Percentiles rank a stretch among this genome's conserved stretches.
phyloP scores from a whole-genome alignment of 176 grass and related monocot genomes.

The Hordeum marinum region DNA sequence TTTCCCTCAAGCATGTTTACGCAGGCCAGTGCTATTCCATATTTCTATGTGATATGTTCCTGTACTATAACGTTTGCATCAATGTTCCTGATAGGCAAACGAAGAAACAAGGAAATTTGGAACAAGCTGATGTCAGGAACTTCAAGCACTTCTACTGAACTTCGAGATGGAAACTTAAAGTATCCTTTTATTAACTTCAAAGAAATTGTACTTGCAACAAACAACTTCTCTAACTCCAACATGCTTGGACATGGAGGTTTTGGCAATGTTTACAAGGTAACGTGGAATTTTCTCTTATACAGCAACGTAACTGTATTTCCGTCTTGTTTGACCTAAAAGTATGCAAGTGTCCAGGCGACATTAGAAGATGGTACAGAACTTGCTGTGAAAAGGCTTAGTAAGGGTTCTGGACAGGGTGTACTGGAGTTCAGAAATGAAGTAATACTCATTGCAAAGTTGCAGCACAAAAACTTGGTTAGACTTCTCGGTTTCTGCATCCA shows the following conservation, averaged over 20 bases:
- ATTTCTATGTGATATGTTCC: background rate
- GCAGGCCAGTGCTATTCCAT: background rate
- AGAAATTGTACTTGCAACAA: background rate
- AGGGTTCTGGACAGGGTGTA: no score
- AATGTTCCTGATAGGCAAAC: background rate
- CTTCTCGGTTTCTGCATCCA: background rate
- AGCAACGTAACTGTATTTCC: background rate
- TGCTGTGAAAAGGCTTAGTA: no score
- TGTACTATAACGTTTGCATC: background rate
- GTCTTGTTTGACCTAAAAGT: background rate
- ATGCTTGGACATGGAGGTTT: slow-evolving; percentile 18
- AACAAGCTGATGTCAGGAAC: background rate
- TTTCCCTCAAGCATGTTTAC: background rate
- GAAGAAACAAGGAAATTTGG: background rate
- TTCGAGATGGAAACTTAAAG: background rate
- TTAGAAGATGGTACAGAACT: no score
- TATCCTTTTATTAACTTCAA: background rate
- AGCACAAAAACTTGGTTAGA: no score
- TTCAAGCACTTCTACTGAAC: background rate
- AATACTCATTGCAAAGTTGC: no score
- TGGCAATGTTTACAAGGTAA: slow-evolving; percentile 21
- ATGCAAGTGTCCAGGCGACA: no score
- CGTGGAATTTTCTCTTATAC: background rate
- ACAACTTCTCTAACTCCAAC: background rate
- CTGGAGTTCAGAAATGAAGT: no score